A percentile compares a stretch with the other conserved stretches of the same genome.
Conservation (phyloP, 176 grass and related monocot species). For the Musa troglodytarum region DNA sequence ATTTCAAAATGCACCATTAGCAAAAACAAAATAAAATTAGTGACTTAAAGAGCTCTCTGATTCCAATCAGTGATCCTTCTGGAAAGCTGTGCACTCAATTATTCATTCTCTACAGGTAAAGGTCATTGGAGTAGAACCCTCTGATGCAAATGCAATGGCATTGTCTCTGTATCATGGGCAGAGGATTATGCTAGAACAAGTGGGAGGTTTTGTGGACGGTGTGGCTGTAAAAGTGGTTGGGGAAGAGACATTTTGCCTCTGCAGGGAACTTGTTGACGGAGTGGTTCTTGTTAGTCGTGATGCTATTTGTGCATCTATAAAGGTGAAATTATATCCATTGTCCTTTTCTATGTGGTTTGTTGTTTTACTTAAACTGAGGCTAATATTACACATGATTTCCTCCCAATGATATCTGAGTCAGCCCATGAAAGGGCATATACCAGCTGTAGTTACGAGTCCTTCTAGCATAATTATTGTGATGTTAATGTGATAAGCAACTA, state of each 20-base stretch:
- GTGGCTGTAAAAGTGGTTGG: slow-evolving; percentile 97
- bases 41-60: not conserved
- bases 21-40: not conserved
- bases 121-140: slow-evolving; percentile 94
- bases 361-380: not conserved
- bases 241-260: slow-evolving; percentile 81
- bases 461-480: not conserved
- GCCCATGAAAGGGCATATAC: not conserved
- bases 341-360: not conserved
- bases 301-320: slow-evolving; percentile 99
- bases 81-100: not conserved
- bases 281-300: slow-evolving; percentile 87
- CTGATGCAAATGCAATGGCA: slow-evolving; percentile 99
- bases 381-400: not conserved
- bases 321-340: slow-evolving; percentile 33
- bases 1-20: not conserved
- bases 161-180: slow-evolving; percentile 77
- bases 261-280: slow-evolving; percentile 88
- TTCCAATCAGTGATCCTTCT: not conserved
- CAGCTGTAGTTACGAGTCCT: not conserved
- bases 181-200: slow-evolving; percentile 83
- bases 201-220: slow-evolving; percentile 96
- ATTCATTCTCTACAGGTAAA: slow-evolving; percentile 54
- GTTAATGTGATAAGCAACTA: not conserved
- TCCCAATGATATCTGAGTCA: not conserved